phyloP scores from a whole-genome alignment of 2,329 filamentous ascomycete genomes.

The Colletotrichum filicis region DNA sequence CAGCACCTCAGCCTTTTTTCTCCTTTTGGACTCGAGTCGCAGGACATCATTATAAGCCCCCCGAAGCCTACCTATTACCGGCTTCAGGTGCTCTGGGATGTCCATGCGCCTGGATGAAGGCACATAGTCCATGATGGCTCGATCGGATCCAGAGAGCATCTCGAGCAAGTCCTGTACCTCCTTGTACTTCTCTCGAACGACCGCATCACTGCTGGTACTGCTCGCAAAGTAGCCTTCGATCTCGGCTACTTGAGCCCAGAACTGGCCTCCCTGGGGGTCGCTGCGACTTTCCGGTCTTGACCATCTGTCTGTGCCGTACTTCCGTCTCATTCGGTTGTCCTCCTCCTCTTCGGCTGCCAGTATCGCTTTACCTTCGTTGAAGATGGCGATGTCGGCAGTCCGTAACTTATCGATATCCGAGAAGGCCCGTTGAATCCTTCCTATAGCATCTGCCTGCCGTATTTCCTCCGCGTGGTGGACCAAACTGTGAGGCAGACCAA shows the following conservation, averaged over 20 bases:
- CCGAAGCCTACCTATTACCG: slow-evolving; percentile 80
- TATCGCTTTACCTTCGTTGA: slow-evolving; percentile 84
- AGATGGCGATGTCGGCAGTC: slow-evolving; percentile 78
- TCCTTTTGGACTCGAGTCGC: slow-evolving; percentile 82
- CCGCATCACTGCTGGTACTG: slow-evolving; percentile 64
- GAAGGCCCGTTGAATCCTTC: slow-evolving; percentile 80
- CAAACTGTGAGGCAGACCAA: slow-evolving; percentile 86
- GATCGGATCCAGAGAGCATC: slow-evolving; percentile 82
- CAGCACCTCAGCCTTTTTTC: slow-evolving; percentile 82
- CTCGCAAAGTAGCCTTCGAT: slow-evolving; percentile 87
- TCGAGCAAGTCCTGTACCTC: slow-evolving; percentile 80
- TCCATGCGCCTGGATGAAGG: slow-evolving; percentile 84
- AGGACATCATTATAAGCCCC: slow-evolving; percentile 86
- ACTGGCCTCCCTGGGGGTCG: slow-evolving; percentile 73
- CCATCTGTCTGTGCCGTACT: slow-evolving; percentile 92
- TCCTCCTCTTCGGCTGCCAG: slow-evolving; percentile 85
- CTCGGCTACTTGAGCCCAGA: slow-evolving; percentile 80
- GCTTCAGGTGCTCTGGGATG: slow-evolving; percentile 83
- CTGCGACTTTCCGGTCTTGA: slow-evolving; percentile 73
- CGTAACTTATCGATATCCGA: slow-evolving; percentile 93
- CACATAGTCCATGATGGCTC: slow-evolving; percentile 87
- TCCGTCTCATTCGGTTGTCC: slow-evolving; percentile 78
- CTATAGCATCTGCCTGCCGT: slow-evolving; percentile 87
- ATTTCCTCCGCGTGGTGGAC: slow-evolving; percentile 95
- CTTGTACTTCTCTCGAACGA: slow-evolving; percentile 82